Percentiles rank a stretch among this genome's conserved stretches.
Evolutionary conservation across 2,329 filamentous ascomycete genomes (phyloP).

Genomic region (Fusarium sp.): DNA sequence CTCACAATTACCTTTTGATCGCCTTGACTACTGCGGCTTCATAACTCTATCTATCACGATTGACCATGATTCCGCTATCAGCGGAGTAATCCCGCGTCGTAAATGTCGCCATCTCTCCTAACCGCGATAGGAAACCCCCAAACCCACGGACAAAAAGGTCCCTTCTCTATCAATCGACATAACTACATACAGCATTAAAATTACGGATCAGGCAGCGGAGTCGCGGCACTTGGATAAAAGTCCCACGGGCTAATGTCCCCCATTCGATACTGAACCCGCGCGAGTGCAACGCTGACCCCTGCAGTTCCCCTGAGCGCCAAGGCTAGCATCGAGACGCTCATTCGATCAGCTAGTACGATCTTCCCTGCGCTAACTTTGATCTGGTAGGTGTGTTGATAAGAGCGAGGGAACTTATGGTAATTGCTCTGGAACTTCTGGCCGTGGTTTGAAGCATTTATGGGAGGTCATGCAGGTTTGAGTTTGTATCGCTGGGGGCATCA

Average conservation of each 20-base stretch:
- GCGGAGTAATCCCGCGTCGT: background rate
- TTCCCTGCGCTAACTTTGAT: constrained; percentile 9
- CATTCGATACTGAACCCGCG: background rate
- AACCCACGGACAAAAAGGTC: background rate
- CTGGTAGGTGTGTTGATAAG: constrained; percentile 14
- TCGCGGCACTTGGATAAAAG: background rate
- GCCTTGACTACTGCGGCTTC: background rate
- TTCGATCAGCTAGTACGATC: constrained; percentile 1
- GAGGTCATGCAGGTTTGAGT: background rate
- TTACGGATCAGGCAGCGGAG: background rate
- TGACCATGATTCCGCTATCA: background rate
- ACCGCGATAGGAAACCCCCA: background rate
- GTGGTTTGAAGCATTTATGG: background rate
- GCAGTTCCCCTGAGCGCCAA: constrained; percentile 13
- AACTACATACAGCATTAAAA: background rate
- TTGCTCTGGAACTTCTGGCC: constrained; percentile 9
- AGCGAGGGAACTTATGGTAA: constrained; percentile 10
- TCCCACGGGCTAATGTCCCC: background rate
- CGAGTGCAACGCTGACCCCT: background rate
- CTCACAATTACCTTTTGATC: background rate
- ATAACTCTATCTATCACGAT: background rate
- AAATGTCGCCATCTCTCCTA: background rate
- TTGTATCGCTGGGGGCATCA: background rate
- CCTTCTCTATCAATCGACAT: background rate
- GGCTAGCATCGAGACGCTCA: background rate